Conservation (phyloP, 441 rosid genomes). For the Eutrema salsugineum region DNA sequence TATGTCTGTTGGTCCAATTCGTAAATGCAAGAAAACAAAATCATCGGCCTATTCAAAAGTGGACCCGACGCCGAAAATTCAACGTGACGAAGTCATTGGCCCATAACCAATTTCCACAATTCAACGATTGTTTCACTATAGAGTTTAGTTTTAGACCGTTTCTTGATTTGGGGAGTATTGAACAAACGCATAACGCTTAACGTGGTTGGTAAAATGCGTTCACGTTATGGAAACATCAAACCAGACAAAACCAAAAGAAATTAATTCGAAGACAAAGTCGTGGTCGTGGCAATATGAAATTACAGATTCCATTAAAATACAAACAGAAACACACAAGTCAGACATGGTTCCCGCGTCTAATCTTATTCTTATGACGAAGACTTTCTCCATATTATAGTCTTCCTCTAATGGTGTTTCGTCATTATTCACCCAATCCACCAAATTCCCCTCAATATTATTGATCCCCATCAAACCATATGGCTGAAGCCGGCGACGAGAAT, state of each 20-base stretch:
- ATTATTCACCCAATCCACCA: slow-evolving; percentile 11
- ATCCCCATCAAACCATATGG: slow-evolving; percentile 31
- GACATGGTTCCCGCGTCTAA: slow-evolving; percentile 35
- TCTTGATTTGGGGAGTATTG: background rate
- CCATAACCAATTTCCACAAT: background rate
- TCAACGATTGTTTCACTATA: no score
- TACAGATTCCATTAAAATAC: slow-evolving; percentile 5
- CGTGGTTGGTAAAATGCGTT: slow-evolving; percentile 14
- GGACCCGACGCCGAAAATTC: background rate
- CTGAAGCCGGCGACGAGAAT: slow-evolving; percentile 84
- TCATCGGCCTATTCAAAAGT: background rate
- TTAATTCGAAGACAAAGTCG: slow-evolving; percentile 8
- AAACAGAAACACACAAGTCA: slow-evolving; percentile 31
- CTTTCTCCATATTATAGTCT: slow-evolving; percentile 21
- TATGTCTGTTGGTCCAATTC: background rate
- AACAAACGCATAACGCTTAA: background rate
- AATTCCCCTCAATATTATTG: background rate
- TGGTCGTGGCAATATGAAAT: slow-evolving; percentile 9
- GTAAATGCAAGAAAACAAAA: background rate
- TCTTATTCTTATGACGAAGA: slow-evolving; percentile 7
- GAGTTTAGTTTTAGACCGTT: background rate
- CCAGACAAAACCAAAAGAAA: background rate
- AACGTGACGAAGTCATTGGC: background rate
- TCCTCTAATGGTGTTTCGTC: slow-evolving; percentile 20
- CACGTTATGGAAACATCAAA: background rate